Conservation (phyloP, 208 protist genomes). For the Acanthamoeba royreba region DNA sequence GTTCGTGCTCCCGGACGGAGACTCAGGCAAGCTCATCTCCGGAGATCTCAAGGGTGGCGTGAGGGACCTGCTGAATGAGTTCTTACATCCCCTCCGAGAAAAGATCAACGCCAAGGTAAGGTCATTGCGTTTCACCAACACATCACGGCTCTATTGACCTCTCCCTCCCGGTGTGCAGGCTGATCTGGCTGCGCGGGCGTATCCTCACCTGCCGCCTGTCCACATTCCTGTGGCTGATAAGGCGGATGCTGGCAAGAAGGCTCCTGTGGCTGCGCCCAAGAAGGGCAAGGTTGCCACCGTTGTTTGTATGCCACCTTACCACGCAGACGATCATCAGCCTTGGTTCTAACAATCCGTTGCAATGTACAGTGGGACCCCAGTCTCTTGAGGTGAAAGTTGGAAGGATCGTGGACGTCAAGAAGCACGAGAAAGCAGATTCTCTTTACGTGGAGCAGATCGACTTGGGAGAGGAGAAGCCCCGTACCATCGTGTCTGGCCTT, state of each 20-base stretch:
- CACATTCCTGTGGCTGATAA: background rate
- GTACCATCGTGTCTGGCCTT: slow-evolving; percentile 62
- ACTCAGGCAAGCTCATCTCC: slow-evolving; percentile 2
- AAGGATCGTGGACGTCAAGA: slow-evolving; percentile 44
- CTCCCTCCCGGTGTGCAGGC: background rate
- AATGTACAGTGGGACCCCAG: background rate
- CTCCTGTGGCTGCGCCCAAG: background rate
- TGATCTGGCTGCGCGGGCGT: background rate
- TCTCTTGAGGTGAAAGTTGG: slow-evolving; percentile 56
- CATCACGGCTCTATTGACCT: background rate
- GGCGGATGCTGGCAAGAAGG: background rate
- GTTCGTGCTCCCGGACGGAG: slow-evolving; percentile 10
- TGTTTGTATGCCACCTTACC: background rate
- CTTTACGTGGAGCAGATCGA: slow-evolving; percentile 63
- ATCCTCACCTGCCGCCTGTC: background rate
- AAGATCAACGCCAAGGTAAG: slow-evolving; percentile 15
- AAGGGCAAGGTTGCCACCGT: background rate
- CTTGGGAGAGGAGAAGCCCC: slow-evolving; percentile 48
- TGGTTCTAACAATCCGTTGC: background rate
- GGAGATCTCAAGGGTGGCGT: slow-evolving; percentile 60
- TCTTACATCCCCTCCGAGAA: slow-evolving; percentile 54
- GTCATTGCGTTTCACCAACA: background rate
- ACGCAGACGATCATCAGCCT: background rate
- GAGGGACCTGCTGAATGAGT: slow-evolving; percentile 12
- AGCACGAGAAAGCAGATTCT: slow-evolving; percentile 47